Conservation (phyloP, 169 alveolate species). For the Cryptosporidium andersoni region DNA sequence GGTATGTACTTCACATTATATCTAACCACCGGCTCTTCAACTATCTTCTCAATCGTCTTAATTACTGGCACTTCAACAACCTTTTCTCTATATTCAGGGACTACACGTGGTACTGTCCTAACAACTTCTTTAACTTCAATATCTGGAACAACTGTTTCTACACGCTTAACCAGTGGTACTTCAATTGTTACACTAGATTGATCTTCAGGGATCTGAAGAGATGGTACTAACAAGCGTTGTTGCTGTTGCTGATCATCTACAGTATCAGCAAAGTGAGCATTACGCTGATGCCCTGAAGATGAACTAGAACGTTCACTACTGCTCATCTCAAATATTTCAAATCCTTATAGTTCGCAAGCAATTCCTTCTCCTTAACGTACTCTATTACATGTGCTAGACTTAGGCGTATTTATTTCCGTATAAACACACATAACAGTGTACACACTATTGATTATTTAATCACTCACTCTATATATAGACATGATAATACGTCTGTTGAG, state of each 20-base stretch:
- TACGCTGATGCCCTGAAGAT: constrained; percentile 71
- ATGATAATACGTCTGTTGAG: no score
- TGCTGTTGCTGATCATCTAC: constrained; percentile 45
- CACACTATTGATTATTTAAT: no score
- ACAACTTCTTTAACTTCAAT: constrained; percentile 81
- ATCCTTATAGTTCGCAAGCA: constrained; percentile 57
- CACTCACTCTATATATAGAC: no score
- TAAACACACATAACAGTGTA: constrained; percentile 47
- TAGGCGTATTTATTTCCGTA: constrained; percentile 60
- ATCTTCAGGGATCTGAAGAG: constrained; percentile 63
- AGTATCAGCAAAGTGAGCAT: constrained; percentile 68
- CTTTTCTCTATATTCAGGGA: constrained; percentile 82
- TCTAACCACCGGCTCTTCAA: constrained; percentile 81
- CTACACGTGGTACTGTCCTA: constrained; percentile 82
- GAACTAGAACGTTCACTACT: constrained; percentile 71
- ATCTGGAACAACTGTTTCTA: constrained; percentile 83
- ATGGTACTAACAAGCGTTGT: constrained; percentile 35
- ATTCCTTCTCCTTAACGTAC: constrained; percentile 10
- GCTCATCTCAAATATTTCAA: constrained; percentile 51
- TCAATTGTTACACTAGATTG: constrained; percentile 64
- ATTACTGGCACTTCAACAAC: constrained; percentile 86
- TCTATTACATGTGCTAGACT: constrained; percentile 69
- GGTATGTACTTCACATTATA: constrained; percentile 81
- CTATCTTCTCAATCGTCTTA: constrained; percentile 81
- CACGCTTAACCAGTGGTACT: constrained; percentile 81